These are phyloP conservation scores for Candida sonorensis DNA, from an alignment of 805 yeast species.

Conservation along the genomic window DNA sequence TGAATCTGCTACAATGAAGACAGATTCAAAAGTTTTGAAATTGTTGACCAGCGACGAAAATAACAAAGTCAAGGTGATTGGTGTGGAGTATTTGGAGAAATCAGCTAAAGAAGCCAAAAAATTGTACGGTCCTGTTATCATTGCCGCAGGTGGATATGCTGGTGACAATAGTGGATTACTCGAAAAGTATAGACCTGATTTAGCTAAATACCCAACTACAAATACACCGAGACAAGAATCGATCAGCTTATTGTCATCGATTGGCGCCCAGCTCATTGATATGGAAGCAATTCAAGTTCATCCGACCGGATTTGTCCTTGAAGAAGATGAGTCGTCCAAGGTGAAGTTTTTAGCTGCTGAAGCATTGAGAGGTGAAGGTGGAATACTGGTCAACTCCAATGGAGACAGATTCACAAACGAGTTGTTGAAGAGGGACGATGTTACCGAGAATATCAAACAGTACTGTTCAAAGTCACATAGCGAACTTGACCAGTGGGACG, in stretches of 20 bases:
- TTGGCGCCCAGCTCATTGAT: conserved; percentile 51
- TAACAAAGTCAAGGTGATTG: conserved; percentile 10
- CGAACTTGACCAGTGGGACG: conserved; percentile 25
- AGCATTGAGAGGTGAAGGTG: conserved; percentile 62
- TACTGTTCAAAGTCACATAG: conserved; percentile 13
- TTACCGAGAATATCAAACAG: conserved; percentile 49
- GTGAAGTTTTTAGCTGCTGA: conserved; percentile 55
- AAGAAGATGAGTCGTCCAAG: conserved; percentile 32
- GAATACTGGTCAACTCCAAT: conserved; percentile 42
- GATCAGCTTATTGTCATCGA: conserved; percentile 43
- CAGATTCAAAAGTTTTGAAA: conserved; percentile 33
- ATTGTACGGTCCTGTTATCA: conserved; percentile 49
- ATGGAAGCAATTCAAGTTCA: conserved; percentile 63
- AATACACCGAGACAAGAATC: conserved; percentile 62
- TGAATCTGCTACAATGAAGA: conserved; percentile 24
- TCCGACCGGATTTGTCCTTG: conserved; percentile 55
- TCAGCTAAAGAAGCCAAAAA: conserved; percentile 15
- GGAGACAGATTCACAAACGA: conserved; percentile 52
- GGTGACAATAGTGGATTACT: conserved; percentile 50
- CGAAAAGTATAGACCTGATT: conserved; percentile 51
- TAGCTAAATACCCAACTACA: conserved; percentile 49
- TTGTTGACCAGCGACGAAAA: conserved; percentile 22
- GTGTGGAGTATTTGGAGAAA: conserved; percentile 28
- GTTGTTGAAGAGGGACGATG: conserved; percentile 53
- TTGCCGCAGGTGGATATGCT: conserved; percentile 64